phyloP scores from a whole-genome alignment of 495 filamentous ascomycete genomes.

The Trichoderma orchidacearum region DNA sequence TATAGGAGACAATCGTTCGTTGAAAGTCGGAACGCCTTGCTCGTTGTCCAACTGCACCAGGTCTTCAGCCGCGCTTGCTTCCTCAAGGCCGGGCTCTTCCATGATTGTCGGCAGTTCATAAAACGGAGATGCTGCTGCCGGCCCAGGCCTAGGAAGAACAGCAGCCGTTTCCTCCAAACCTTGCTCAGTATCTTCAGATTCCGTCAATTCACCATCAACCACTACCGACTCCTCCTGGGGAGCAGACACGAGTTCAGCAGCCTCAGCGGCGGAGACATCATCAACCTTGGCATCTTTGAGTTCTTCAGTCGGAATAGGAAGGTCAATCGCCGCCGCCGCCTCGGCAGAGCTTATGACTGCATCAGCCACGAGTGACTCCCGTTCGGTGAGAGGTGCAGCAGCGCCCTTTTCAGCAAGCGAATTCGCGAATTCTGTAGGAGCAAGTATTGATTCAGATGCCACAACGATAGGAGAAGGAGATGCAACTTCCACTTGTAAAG shows the following conservation, averaged over 20 bases:
- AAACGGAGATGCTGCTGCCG: neutral
- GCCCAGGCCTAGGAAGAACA: neutral
- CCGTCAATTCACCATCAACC: neutral
- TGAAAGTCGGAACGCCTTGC: neutral
- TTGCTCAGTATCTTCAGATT: neutral
- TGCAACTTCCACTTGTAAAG: neutral
- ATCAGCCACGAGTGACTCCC: neutral
- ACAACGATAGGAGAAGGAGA: neutral
- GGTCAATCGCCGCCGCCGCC: neutral
- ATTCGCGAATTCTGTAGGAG: neutral
- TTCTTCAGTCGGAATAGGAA: neutral
- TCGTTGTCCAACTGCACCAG: neutral
- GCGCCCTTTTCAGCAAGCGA: neutral
- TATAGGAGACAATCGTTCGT: neutral
- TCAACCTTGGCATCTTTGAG: neutral
- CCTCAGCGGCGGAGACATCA: neutral
- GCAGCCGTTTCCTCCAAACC: neutral
- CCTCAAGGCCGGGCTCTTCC: neutral
- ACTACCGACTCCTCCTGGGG: neutral
- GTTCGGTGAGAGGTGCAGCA: neutral
- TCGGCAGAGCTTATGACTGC: neutral
- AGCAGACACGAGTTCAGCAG: neutral
- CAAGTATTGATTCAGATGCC: neutral
- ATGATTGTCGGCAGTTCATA: neutral
- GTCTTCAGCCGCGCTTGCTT: neutral